These are phyloP conservation scores for Neurospora crassa DNA, from an alignment of 2,329 filamentous ascomycete genomes.

Conservation along the genomic window DNA sequence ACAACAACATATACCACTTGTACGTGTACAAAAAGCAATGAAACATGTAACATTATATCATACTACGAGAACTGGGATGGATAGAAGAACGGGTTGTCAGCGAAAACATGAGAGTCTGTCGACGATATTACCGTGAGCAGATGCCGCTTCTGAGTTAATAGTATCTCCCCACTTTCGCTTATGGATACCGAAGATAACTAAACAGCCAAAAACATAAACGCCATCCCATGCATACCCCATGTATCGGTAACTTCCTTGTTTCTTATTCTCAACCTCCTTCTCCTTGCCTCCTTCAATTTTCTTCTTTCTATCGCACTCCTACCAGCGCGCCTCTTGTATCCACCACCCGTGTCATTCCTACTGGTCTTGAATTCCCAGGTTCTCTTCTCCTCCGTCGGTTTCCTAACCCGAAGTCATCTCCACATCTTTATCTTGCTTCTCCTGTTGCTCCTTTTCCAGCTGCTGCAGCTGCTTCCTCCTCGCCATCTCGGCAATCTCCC, in stretches of 20 bases:
- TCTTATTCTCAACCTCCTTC: neutral
- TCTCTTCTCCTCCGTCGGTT: too few species aligned
- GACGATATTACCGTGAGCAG: neutral
- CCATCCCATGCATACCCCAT: neutral
- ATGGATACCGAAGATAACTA: too few species aligned
- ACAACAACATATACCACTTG: constrained; percentile 20
- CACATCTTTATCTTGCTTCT: neutral
- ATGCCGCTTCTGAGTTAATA: neutral
- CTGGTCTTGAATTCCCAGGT: neutral
- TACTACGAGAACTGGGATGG: constrained; percentile 8
- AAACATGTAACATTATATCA: constrained; percentile 18
- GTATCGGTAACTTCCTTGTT: neutral
- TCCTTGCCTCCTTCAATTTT: neutral
- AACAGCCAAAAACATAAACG: neutral
- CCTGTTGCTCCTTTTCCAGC: neutral
- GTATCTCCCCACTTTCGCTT: neutral
- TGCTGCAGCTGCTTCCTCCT: neutral
- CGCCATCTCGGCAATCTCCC: neutral
- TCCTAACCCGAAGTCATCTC: neutral
- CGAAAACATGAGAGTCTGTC: neutral
- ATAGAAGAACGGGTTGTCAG: neutral
- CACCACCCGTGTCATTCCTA: neutral
- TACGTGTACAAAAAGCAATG: constrained; percentile 17
- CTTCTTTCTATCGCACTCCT: neutral
- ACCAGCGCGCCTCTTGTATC: neutral